Evolutionary conservation across 2,329 filamentous ascomycete species (phyloP).

Genomic region (Penicillium sp.): DNA sequence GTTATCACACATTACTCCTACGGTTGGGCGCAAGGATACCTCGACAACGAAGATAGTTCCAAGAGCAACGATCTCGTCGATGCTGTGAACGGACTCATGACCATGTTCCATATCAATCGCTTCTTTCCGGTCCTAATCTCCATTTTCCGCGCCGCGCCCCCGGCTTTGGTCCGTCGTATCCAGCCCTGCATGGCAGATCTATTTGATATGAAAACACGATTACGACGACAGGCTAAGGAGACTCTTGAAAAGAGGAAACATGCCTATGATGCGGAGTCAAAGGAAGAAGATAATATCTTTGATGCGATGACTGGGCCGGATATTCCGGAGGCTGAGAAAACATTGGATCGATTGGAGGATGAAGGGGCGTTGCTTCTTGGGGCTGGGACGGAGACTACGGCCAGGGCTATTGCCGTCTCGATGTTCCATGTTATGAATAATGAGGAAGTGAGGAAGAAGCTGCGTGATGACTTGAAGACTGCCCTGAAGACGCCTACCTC

Average conservation of each 20-base stretch:
- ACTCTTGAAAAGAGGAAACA: constrained; percentile 11
- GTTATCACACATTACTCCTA: constrained; percentile 46
- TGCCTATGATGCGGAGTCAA: not conserved
- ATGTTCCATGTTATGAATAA: constrained; percentile 36
- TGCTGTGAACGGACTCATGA: constrained; percentile 29
- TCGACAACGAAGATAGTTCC: constrained; percentile 31
- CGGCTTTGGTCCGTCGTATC: constrained; percentile 23
- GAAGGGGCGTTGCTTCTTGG: constrained; percentile 36
- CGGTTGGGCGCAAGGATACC: constrained; percentile 36
- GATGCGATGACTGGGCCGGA: constrained; percentile 37
- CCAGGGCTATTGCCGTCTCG: constrained; percentile 33
- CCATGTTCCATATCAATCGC: constrained; percentile 29
- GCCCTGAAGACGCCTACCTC: constrained; percentile 29
- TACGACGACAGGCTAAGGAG: constrained; percentile 24
- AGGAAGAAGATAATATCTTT: constrained; percentile 28
- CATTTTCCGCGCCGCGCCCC: constrained; percentile 29
- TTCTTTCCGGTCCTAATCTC: constrained; percentile 36
- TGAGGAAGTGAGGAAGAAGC: constrained; percentile 18
- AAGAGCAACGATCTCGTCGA: constrained; percentile 31
- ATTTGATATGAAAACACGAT: constrained; percentile 19
- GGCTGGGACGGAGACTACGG: constrained; percentile 43
- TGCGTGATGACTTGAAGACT: constrained; percentile 35
- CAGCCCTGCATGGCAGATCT: constrained; percentile 26
- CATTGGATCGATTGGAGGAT: constrained; percentile 34
- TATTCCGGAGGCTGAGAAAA: constrained; percentile 44